Conservation (phyloP, 805 yeast species). For the Cyberlindnera nakhonratchasimensis region DNA sequence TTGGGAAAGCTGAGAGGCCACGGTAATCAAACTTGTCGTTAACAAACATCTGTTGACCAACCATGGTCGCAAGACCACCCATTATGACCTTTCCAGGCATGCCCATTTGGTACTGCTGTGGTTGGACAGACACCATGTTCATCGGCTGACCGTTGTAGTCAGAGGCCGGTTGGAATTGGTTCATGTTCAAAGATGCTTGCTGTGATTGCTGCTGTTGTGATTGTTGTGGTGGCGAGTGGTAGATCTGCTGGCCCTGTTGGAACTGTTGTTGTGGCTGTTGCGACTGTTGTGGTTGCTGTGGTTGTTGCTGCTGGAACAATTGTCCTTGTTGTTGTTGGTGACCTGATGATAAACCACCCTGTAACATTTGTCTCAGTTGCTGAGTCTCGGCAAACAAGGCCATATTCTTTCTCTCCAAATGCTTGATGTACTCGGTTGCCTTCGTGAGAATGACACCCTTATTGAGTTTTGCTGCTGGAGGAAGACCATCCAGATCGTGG, state of each 20-base stretch:
- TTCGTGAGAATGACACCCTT: constrained; percentile 76
- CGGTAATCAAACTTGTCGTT: constrained; percentile 38
- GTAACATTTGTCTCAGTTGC: constrained; percentile 35
- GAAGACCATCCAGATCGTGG: constrained; percentile 66
- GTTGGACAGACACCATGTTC: constrained; percentile 25
- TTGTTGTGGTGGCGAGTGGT: constrained; percentile 5
- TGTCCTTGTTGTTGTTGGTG: constrained; percentile 8
- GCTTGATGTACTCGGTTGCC: constrained; percentile 76
- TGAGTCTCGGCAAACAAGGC: constrained; percentile 50
- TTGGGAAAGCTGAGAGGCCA: constrained; percentile 44
- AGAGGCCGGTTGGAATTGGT: constrained; percentile 25
- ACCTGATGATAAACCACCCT: constrained; percentile 2
- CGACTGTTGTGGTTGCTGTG: constrained; percentile 13
- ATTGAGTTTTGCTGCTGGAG: constrained; percentile 72
- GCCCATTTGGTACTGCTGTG: constrained; percentile 24
- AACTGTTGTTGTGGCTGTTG: constrained; percentile 8
- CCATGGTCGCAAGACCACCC: constrained; percentile 49
- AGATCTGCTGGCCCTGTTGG: constrained; percentile 13
- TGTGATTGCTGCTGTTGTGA: too few relatives aligned
- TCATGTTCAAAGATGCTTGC: constrained; percentile 3
- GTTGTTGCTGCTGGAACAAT: constrained; percentile 16
- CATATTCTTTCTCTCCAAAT: constrained; percentile 46
- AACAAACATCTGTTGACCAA: constrained; percentile 33
- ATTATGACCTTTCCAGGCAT: constrained; percentile 36
- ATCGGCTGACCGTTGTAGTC: constrained; percentile 26